Conservation (phyloP, 176 grass and related monocot genomes). For the Oropetium thomaeum region DNA sequence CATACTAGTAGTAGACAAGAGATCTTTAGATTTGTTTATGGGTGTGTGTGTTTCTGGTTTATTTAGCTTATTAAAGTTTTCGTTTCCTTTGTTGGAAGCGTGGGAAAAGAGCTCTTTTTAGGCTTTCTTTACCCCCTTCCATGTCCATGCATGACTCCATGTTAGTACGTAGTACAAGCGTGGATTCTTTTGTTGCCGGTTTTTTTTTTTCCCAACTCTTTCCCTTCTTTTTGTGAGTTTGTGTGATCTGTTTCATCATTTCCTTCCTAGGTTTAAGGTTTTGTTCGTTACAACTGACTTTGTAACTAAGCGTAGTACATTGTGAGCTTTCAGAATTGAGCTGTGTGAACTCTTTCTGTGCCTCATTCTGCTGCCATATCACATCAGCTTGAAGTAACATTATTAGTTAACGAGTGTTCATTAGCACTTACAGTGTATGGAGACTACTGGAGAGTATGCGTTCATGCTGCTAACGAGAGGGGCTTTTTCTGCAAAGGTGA, state of each 20-base stretch:
- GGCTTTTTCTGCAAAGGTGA: not conserved
- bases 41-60: constrained; percentile 14
- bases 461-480: too few species aligned
- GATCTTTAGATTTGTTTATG: constrained; percentile 18
- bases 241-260: not conserved
- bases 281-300: constrained; percentile 10
- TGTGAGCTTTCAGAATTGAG: not conserved
- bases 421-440: too few species aligned
- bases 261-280: not conserved
- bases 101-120: constrained; percentile 53
- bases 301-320: too few species aligned
- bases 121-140: constrained; percentile 29
- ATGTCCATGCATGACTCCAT: too few species aligned
- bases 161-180: constrained; percentile 14
- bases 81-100: constrained; percentile 2
- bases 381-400: too few species aligned
- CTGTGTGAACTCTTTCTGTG: too few species aligned
- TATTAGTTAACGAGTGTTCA: too few species aligned
- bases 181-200: constrained; percentile 38
- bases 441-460: too few species aligned
- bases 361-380: too few species aligned
- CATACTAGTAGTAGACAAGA: not conserved
- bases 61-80: constrained; percentile 10
- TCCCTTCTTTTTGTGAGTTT: not conserved
- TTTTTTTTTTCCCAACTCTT: too few species aligned